These are phyloP conservation scores for Colletotrichum brevisporum DNA, from an alignment of 2,329 filamentous ascomycete genomes.

Conservation along the genomic window DNA sequence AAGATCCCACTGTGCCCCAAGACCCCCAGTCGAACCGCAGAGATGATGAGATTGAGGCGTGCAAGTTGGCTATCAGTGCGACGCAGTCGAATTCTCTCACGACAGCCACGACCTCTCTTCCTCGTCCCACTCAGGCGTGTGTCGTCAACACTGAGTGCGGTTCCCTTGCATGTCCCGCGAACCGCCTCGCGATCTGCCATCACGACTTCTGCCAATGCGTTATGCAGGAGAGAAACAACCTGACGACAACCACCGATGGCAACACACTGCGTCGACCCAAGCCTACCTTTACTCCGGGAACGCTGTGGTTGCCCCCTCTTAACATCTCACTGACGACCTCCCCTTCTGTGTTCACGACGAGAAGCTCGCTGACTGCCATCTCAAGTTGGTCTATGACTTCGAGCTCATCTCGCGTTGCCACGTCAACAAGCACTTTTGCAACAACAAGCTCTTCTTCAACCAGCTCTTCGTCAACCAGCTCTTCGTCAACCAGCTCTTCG, in stretches of 20 bases:
- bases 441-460: not conserved
- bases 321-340: not conserved
- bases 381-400: not conserved
- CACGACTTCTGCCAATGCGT: slow-evolving; percentile 16
- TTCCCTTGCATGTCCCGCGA: not conserved
- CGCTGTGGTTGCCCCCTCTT: not conserved
- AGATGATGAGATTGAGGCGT: slow-evolving; percentile 1
- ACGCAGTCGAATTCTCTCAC: not conserved
- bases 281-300: not conserved
- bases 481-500: not conserved
- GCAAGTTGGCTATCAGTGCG: not conserved
- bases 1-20: not conserved
- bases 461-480: not conserved
- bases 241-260: not conserved
- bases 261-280: not conserved
- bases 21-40: not conserved
- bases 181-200: slow-evolving; percentile 7
- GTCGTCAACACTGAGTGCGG: slow-evolving; percentile 4
- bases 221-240: not conserved
- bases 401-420: not conserved
- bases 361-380: not conserved
- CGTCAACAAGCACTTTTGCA: too few species aligned
- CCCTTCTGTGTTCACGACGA: not conserved
- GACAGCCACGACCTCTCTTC: not conserved
- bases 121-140: slow-evolving; percentile 13